Base-by-base conservation (phyloP, 805 yeast genomes). In the Kuraishia ogatae region DNA sequence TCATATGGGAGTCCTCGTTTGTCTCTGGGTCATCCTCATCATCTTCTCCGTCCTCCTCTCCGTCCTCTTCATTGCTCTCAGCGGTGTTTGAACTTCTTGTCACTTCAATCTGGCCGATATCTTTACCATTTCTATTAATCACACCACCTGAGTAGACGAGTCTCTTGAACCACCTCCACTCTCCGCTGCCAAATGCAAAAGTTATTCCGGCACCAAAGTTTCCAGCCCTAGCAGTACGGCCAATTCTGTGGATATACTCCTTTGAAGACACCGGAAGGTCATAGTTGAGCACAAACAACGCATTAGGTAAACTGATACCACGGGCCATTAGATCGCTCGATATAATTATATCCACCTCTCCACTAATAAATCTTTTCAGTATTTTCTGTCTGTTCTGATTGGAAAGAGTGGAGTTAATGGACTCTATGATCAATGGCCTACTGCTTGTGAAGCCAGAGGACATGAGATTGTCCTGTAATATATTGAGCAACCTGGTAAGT, bases 181-280 rank as follows among this genome's bases (percentile, higher is more conserved):
- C 98, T 54, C 91, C 92, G 54, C 81, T 82, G 28, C 96, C 96
- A 56, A 83, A 76, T n/a, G 84, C 75, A 24, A 93, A 67, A 51
- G 83, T 87, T 66, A 84, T 80, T 0, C 97, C 96, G 43, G 73
- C 71, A 66, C 99, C 99, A 0, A 60, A 53, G 39, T 83, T 80
- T 53, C 87, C 85, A 1, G 99, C 99, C 71, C 99, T 83, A 1
- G 98, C 97, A 0, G 98, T 92, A 74, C 99, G 84, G 48, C 99
- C 99, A 47, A 91, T 90, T 64, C 99, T 80, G 70, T 94, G 99
- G 26, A 94, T 90, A 61, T 94, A 94, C 62, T 94, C 98, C 59
- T 96, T 84, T 0, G 92, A 79, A 1, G 97, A 87, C 24, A 82
- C 77, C 22, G 99, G 99, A 54, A 91, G 69, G 65, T 94, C 98